Base-by-base conservation (phyloP, 1,284 basidiomycete species). In the Anthracocystis panici-leucophaei region DNA sequence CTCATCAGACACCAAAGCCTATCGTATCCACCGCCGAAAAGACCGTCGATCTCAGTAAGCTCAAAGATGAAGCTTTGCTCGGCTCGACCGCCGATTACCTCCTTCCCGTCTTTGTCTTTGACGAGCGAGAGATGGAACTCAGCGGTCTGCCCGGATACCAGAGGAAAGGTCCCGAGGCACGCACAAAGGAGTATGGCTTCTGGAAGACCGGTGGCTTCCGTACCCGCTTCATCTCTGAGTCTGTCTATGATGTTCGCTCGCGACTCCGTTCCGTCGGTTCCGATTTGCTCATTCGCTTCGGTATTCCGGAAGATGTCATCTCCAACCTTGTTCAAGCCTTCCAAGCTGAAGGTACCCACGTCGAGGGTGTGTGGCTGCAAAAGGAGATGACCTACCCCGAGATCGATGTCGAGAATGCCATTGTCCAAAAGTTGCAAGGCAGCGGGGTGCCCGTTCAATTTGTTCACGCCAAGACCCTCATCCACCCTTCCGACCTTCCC, bases 71-170 rank as follows among this genome's bases (percentile, higher is more conserved):
- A 66, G 81, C 38, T 74, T 86, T 76, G 20, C 71, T 78, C 11
- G 71, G 70, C 42, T 79, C 77, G 4, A 62, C 72, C 21, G 68
- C 82, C 38, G 88, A 87, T 10, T 86, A 88, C 60, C 85, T 89
- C 58, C 81, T 90, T 3, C 89, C 89, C 2, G 76, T 89, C 50
- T 89, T 87, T 79, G 87, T 89, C 60, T 88, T 89, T 57, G 88
- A 89, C 71, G 87, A 88, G 57, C 84, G 87, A 8, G 86, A 87
- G 68, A 80, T 89, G 59, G 88, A 89, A 66, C 83, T 89, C 20
- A 86, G 86, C 10, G 86, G 86, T 4, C 74, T 89, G n/a, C 84
- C 87, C 2, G 85, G 83, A 2, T 87, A 85, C 58, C 61, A 85
- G 35, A 62, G 81, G 11, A 61, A 84, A 62, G 79, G 85, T 11